phyloP scores from a whole-genome alignment of 805 yeast genomes.

The Yarrowia alimentaria region DNA sequence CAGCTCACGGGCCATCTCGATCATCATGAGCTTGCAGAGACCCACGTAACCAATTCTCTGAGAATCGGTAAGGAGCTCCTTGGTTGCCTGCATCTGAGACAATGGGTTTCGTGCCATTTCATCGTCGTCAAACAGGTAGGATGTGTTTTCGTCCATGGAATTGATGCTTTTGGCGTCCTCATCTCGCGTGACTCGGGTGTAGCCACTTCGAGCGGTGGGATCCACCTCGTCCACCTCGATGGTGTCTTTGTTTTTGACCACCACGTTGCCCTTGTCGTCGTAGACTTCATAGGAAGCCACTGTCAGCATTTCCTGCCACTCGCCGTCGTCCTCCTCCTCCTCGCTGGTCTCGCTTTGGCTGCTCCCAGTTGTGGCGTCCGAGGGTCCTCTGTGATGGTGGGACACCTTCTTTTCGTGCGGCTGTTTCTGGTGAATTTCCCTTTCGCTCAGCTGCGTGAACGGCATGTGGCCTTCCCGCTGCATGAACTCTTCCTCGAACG shows the following conservation, averaged over 20 bases:
- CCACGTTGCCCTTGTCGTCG: conserved; percentile 60
- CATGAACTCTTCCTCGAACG: conserved; percentile 15
- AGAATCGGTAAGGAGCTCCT: conserved; percentile 71
- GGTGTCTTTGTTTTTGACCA: conserved; percentile 35
- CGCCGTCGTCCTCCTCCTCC: conserved; percentile 14
- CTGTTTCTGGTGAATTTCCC: conserved; percentile 12
- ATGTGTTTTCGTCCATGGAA: conserved; percentile 54
- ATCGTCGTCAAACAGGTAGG: conserved; percentile 51
- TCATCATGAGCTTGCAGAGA: conserved; percentile 67
- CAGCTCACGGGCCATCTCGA: conserved; percentile 78
- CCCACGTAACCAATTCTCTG: conserved; percentile 94
- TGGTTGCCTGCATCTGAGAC: conserved; percentile 77
- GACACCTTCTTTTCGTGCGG: conserved; percentile 25
- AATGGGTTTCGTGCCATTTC: conserved; percentile 49
- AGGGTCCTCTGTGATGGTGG: conserved; percentile 9
- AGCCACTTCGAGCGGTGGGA: conserved; percentile 60
- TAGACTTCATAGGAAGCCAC: conserved; percentile 75
- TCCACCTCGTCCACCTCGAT: conserved; percentile 36
- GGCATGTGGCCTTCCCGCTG: conserved; percentile 22
- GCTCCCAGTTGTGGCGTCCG: conserved; percentile 13
- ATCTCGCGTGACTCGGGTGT: conserved; percentile 84
- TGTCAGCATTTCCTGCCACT: conserved; percentile 87
- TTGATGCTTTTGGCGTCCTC: conserved; percentile 69
- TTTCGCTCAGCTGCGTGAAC: conserved; percentile 16
- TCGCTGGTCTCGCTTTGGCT: conserved; percentile 13